Percentiles rank a stretch among this genome's conserved stretches.
Conservation (phyloP, 1,284 basidiomycete genomes). For the Sparassis latifolia region DNA sequence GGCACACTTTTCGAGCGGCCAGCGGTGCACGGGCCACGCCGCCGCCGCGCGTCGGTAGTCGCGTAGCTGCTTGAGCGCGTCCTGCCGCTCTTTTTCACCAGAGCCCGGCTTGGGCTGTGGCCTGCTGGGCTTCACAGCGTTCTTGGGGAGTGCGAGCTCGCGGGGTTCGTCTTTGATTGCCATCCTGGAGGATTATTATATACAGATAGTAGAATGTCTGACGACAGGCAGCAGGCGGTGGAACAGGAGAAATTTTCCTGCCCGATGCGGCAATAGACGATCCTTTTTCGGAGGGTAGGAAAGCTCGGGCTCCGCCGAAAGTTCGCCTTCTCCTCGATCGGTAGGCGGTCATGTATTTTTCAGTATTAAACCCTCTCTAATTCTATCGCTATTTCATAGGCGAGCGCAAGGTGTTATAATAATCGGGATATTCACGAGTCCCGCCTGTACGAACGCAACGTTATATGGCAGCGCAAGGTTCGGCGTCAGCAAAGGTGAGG, state of each 20-base stretch:
- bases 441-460: too few relatives aligned
- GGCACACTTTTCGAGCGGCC: slow-evolving; percentile 27
- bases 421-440: too few relatives aligned
- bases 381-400: too few relatives aligned
- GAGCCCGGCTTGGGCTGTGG: slow-evolving; percentile 2
- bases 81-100: slow-evolving; percentile 11
- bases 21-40: slow-evolving; percentile 30
- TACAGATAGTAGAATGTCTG: too few relatives aligned
- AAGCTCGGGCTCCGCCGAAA: background rate
- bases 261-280: background rate
- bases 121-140: slow-evolving; percentile 1
- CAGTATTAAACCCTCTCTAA: too few relatives aligned
- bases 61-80: slow-evolving; percentile 20
- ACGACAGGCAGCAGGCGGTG: too few relatives aligned
- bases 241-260: background rate
- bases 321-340: too few relatives aligned
- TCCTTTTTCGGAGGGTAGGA: background rate
- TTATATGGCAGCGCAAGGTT: too few relatives aligned
- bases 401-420: too few relatives aligned
- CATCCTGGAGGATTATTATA: background rate
- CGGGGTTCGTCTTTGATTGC: slow-evolving; percentile 16
- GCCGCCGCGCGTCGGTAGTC: slow-evolving; percentile 24
- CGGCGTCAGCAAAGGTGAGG: too few relatives aligned
- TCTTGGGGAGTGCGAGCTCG: slow-evolving; percentile 10
- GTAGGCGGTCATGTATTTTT: too few relatives aligned